phyloP scores from a whole-genome alignment of 148 eudicot genomes.

The Vaccinium myrtillus region DNA sequence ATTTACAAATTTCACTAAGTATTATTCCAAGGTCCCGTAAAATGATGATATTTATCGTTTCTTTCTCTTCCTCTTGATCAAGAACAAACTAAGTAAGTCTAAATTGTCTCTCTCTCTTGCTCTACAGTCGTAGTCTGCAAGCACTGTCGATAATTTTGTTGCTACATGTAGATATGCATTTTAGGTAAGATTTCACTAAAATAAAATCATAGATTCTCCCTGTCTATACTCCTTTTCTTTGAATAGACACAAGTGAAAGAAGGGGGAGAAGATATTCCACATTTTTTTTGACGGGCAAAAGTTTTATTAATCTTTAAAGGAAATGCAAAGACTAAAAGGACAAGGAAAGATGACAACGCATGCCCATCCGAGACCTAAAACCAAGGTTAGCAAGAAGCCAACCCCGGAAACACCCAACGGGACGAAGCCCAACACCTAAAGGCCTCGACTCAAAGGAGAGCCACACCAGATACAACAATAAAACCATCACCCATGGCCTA shows the following conservation, averaged over 20 bases:
- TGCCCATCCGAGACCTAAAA: too few relatives aligned
- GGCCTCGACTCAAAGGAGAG: too few relatives aligned
- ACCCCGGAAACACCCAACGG: too few relatives aligned
- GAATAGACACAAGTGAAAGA: not conserved
- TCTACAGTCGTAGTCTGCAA: not conserved
- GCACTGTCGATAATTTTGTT: not conserved
- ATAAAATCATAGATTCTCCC: not conserved
- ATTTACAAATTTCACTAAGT: not conserved
- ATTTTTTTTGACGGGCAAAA: too few relatives aligned
- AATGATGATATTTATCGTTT: not conserved
- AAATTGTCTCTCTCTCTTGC: not conserved
- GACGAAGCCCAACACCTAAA: too few relatives aligned
- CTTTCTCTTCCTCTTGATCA: not conserved
- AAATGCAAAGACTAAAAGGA: too few relatives aligned
- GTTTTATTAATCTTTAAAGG: too few relatives aligned
- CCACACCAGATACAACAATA: too few relatives aligned
- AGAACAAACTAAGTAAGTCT: not conserved
- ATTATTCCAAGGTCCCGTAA: not conserved
- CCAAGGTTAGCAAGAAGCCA: too few relatives aligned
- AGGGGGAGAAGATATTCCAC: not conserved
- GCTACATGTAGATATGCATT: too few relatives aligned
- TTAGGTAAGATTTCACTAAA: not conserved
- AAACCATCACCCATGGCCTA: too few relatives aligned
- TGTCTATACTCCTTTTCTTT: not conserved
- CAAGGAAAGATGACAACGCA: too few relatives aligned